Evolutionary conservation across 352 stramenopile genomes (phyloP), one percentile per base, ranked within the genome.

Genomic region (Phytophthora fragariae): DNA sequence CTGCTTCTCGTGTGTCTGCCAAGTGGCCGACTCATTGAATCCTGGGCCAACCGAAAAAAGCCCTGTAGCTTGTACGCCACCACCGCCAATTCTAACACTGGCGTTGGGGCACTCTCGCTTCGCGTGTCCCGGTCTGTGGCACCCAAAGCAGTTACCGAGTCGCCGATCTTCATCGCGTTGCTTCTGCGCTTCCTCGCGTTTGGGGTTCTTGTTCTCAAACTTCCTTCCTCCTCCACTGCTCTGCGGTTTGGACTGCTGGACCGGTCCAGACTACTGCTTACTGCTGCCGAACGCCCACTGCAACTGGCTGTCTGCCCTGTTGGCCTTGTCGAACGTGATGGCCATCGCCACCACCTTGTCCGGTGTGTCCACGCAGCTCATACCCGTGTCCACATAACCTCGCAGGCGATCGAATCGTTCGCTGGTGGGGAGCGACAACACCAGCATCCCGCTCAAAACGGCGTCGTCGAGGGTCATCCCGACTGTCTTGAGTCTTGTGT

Each of bases 321-420:
- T 70, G 4, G 54, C 63, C 21, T 70, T 64, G 44, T 59, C 55
- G 33, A 70, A 70, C 11, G 63, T 70, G 53, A 70, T 70, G 17
- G n/a, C 21, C 63, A 64, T 63, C 2, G 55, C 63, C 41, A 70
- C 63, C n/a, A 59, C 55, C 10, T 64, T 70, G 8, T 70, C 62
- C 29, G 44, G 54, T 11, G 55, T 54, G 29, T 57, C 27, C 1
- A 64, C 55, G 17, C 41, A 70, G n/a, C 24, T 31, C 63, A 70
- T 44, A 5, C 54, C 44, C n/a, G 31, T 33, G 6, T 58, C 63
- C 12, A 68, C 61, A 12, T 33, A 53, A 17, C 63, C 39, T 46
- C 44, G 27, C n/a, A 70, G 19, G 41, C 55, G 54, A 50, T 70
- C 55, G 19, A 70, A 70, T 41, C 19, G 29, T 12, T 59, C 41